These are phyloP conservation scores for Pseudogymnoascus sp. DNA, from an alignment of 2,329 filamentous ascomycete genomes.

Conservation along the genomic window DNA sequence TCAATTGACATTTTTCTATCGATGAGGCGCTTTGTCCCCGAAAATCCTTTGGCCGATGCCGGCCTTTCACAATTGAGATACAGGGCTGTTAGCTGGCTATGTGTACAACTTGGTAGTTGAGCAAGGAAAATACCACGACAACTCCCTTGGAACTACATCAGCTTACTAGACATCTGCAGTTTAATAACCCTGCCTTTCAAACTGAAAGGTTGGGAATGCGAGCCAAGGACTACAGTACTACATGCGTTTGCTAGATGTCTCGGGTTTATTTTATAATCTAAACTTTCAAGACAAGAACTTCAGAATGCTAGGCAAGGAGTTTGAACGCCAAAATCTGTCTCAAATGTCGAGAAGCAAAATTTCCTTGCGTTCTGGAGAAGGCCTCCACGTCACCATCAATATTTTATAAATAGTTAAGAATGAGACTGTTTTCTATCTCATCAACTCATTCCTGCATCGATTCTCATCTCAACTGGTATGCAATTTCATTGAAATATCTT, in stretches of 20 bases:
- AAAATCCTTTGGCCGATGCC: not conserved
- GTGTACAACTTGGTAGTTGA: not conserved
- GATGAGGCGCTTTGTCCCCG: not conserved
- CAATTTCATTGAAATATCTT: not conserved
- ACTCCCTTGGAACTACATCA: not conserved
- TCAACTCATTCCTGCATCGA: not conserved
- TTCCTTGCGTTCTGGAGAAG: not conserved
- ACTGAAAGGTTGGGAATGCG: not conserved
- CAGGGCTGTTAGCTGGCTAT: not conserved
- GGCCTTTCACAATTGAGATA: not conserved
- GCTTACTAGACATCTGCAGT: not conserved
- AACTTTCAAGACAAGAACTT: not conserved
- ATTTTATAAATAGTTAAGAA: not conserved
- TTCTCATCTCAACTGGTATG: not conserved
- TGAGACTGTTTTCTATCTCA: not conserved
- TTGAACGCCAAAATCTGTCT: not conserved
- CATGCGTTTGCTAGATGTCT: not conserved
- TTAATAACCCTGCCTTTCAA: not conserved
- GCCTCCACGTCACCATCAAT: not conserved
- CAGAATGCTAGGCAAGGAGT: not conserved
- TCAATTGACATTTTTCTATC: not conserved
- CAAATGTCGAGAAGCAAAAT: not conserved
- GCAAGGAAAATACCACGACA: not conserved
- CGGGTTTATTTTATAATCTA: not conserved
- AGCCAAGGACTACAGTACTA: not conserved